Evolutionary conservation across 805 yeast species (phyloP).

Genomic region (Komagataella pastoris): DNA sequence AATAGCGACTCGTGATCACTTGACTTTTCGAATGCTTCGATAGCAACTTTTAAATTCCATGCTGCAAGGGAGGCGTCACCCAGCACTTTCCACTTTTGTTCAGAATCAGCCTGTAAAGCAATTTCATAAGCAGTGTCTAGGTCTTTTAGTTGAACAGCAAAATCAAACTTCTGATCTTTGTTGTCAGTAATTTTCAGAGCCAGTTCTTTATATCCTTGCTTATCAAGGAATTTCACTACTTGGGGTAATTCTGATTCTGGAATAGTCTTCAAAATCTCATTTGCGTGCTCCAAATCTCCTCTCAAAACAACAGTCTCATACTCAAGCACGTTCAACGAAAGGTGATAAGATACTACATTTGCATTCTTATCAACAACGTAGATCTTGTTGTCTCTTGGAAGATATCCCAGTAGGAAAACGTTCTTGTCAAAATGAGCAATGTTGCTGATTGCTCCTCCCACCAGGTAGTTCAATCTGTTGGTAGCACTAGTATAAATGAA

Average conservation of each 20-base stretch:
- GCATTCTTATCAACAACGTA: constrained; percentile 87
- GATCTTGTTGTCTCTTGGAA: constrained; percentile 80
- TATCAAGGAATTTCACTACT: constrained; percentile 85
- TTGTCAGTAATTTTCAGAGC: constrained; percentile 80
- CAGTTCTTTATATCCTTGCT: constrained; percentile 76
- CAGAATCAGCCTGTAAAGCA: constrained; percentile 37
- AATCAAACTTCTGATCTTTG: constrained; percentile 81
- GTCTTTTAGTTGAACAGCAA: constrained; percentile 68
- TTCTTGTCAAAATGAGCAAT: constrained; percentile 87
- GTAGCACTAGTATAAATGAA: constrained; percentile 81
- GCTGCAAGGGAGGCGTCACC: constrained; percentile 76
- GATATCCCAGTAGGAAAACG: constrained; percentile 77
- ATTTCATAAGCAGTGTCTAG: constrained; percentile 60
- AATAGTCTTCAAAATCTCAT: constrained; percentile 45
- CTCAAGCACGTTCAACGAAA: constrained; percentile 80
- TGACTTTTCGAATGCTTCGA: constrained; percentile 65
- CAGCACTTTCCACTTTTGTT: constrained; percentile 78
- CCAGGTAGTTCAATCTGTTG: constrained; percentile 84
- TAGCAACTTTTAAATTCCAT: constrained; percentile 77
- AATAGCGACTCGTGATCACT: constrained; percentile 73
- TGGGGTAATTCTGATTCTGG: constrained; percentile 59
- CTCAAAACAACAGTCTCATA: constrained; percentile 92
- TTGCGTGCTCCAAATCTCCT: constrained; percentile 84
- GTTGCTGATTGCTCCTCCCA: constrained; percentile 87
- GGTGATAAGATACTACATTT: constrained; percentile 65